Percentiles rank a stretch among this genome's conserved stretches.
phyloP scores from a whole-genome alignment of 441 rosid genomes.

The Euphorbia schlechtendalii region DNA sequence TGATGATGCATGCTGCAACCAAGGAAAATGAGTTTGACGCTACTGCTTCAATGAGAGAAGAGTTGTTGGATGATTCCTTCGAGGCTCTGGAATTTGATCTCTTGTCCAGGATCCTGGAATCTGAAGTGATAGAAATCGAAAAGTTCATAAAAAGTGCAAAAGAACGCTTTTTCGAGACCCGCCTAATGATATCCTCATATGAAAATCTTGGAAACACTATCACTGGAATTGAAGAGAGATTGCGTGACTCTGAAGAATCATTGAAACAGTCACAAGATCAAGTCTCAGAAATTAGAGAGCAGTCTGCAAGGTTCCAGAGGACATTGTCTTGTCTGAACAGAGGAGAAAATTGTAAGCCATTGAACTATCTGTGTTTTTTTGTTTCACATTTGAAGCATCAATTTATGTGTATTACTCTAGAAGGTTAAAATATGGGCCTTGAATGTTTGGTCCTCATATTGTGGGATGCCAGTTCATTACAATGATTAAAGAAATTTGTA shows the following conservation, averaged over 20 bases:
- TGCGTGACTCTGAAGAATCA: slow-evolving; percentile 46
- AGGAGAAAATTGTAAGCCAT: slow-evolving; percentile 43
- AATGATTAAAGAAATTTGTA: not conserved
- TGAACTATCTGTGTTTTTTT: not conserved
- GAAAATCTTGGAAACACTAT: slow-evolving; percentile 39
- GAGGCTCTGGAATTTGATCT: slow-evolving; percentile 68
- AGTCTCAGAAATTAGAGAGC: slow-evolving; percentile 58
- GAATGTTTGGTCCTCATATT: not conserved
- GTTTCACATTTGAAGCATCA: not conserved
- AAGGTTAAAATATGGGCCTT: not conserved
- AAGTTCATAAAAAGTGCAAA: slow-evolving; percentile 33
- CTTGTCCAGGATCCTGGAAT: slow-evolving; percentile 54
- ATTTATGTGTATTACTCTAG: not conserved
- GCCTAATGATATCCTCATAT: slow-evolving; percentile 39
- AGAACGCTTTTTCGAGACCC: slow-evolving; percentile 31
- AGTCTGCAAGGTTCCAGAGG: slow-evolving; percentile 49
- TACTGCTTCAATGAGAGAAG: slow-evolving; percentile 31
- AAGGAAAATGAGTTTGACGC: slow-evolving; percentile 71
- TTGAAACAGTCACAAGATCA: slow-evolving; percentile 49
- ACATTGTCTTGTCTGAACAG: slow-evolving; percentile 39
- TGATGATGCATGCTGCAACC: slow-evolving; percentile 65
- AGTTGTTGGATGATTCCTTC: slow-evolving; percentile 25
- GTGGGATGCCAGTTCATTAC: not conserved
- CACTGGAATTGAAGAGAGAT: slow-evolving; percentile 50
- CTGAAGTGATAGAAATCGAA: slow-evolving; percentile 63